Evolutionary conservation across 164 flowering plant species (phyloP).

Genomic region (Magnolia changhungtana): DNA sequence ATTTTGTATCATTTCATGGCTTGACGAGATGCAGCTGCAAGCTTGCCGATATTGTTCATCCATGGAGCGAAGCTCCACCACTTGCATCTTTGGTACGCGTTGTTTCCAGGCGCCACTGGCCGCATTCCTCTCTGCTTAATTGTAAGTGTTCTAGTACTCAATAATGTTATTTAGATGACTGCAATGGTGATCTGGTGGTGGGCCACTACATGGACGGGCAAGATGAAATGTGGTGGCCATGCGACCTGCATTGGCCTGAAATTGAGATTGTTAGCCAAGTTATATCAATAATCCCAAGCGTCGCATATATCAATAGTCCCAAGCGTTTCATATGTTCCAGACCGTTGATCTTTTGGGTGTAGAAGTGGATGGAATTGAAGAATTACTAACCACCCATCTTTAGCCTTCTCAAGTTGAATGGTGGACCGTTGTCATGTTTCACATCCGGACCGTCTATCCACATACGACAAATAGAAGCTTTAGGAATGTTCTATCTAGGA

Average conservation of each 20-base stretch:
- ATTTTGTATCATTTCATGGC: too few relatives aligned
- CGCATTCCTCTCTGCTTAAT: slow-evolving; percentile 73
- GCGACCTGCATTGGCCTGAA: too few relatives aligned
- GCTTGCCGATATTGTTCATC: slow-evolving; percentile 82
- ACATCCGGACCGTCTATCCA: neutral
- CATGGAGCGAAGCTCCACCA: slow-evolving; percentile 82
- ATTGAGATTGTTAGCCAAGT: too few relatives aligned
- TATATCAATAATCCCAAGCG: too few relatives aligned
- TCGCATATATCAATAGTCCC: too few relatives aligned
- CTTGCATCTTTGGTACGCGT: slow-evolving; percentile 70
- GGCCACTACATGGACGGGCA: neutral
- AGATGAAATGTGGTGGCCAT: too few relatives aligned
- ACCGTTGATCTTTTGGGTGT: too few relatives aligned
- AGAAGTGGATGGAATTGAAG: neutral
- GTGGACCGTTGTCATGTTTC: too few relatives aligned
- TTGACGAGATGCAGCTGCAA: slow-evolving; percentile 60
- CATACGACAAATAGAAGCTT: neutral
- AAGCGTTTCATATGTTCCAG: too few relatives aligned
- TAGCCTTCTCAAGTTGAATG: too few relatives aligned
- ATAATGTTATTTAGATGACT: neutral
- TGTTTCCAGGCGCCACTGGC: slow-evolving; percentile 88
- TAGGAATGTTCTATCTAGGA: too few relatives aligned
- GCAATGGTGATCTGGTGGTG: neutral
- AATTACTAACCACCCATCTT: neutral
- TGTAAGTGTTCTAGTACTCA: slow-evolving; percentile 45